Conservation (phyloP, 345 rosid species). For the Eucalyptus marginata region DNA sequence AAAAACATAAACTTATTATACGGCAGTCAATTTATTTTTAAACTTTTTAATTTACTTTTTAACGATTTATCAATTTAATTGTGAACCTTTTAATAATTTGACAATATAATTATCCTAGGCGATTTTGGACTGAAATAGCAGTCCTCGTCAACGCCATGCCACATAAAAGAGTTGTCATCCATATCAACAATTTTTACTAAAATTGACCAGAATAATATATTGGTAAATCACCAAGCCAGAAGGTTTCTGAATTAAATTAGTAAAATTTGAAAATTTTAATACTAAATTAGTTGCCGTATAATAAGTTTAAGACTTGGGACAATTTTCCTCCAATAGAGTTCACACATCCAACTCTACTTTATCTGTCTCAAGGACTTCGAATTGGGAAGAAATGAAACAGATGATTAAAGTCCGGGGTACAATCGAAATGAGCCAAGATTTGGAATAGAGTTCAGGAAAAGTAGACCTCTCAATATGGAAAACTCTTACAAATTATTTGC, state of each 20-base stretch:
- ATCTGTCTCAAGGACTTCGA: not conserved
- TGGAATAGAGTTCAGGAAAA: not conserved
- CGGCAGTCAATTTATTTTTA: rapidly evolving
- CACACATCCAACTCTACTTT: not conserved
- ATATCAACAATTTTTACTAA: too few species aligned
- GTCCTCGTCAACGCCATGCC: rapidly evolving
- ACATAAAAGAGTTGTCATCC: rapidly evolving
- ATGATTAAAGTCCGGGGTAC: not conserved
- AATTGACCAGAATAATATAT: too few species aligned
- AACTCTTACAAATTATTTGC: not conserved
- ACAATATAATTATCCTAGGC: too few species aligned
- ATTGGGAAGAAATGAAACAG: not conserved
- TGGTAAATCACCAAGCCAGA: not conserved
- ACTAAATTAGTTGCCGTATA: rapidly evolving
- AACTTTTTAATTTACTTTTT: too few species aligned
- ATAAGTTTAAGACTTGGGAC: not conserved
- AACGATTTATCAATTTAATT: too few species aligned
- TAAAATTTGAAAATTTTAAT: not conserved
- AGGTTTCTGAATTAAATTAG: too few species aligned
- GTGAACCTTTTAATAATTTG: not conserved
- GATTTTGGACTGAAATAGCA: rapidly evolving
- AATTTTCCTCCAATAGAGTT: not conserved
- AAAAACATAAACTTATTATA: too few species aligned
- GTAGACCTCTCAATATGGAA: not conserved
- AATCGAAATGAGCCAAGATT: not conserved